These are phyloP conservation scores for Botryotinia globosa DNA, from an alignment of 2,329 filamentous ascomycete genomes.

Conservation along the genomic window DNA sequence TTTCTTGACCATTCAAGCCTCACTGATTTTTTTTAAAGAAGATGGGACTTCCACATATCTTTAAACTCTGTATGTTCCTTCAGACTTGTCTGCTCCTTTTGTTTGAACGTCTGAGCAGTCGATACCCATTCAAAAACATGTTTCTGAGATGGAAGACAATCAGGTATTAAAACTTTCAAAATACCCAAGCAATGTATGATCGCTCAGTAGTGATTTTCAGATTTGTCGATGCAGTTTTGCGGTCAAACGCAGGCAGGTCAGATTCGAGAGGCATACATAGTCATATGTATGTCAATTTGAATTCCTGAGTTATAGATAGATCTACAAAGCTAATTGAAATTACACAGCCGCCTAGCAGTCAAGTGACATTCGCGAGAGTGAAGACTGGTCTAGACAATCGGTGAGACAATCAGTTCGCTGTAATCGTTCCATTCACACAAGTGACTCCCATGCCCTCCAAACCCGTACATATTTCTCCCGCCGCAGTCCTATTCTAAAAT, in stretches of 20 bases:
- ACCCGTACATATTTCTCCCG: constrained; percentile 9
- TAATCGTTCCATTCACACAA: constrained; percentile 13
- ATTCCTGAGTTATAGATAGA: not conserved
- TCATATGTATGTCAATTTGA: not conserved
- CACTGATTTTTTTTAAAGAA: not conserved
- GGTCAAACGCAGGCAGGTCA: not conserved
- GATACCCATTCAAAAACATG: rapidly evolving
- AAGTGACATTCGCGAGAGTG: not conserved
- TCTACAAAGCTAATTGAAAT: not conserved
- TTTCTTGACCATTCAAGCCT: not conserved
- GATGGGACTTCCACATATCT: not conserved
- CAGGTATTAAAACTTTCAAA: not conserved
- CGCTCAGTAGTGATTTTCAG: not conserved
- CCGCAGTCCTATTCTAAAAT: not conserved
- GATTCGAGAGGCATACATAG: not conserved
- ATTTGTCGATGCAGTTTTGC: not conserved
- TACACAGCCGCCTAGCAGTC: not conserved
- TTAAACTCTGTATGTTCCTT: not conserved
- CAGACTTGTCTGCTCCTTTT: not conserved
- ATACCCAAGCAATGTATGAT: not conserved
- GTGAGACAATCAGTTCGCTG: not conserved
- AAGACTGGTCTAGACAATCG: not conserved
- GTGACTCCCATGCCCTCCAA: not conserved
- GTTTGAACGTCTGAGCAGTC: not conserved
- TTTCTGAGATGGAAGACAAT: not conserved